Percentiles rank a stretch among this genome's conserved stretches.
Evolutionary conservation across 108 stramenopile genomes (phyloP).

Genomic region (Cyclotella choctawhatcheeana): DNA sequence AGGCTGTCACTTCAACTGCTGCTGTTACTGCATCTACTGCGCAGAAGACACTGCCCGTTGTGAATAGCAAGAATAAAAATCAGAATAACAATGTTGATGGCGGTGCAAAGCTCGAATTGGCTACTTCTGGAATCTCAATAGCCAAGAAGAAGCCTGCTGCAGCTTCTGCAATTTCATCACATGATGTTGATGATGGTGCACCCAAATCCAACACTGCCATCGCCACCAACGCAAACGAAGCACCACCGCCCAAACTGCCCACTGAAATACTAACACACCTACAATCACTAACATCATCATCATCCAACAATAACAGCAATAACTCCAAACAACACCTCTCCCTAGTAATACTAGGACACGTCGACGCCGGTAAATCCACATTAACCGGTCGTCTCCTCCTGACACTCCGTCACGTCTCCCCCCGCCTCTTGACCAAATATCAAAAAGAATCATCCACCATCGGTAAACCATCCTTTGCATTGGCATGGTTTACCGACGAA

Average conservation of each 20-base stretch:
- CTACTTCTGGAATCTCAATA: too few relatives aligned
- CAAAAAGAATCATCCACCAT: constrained; percentile 58
- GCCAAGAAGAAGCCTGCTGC: too few relatives aligned
- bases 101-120: neutral
- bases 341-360: constrained; percentile 57
- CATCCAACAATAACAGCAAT: too few relatives aligned
- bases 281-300: too few relatives aligned
- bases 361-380: constrained; percentile 88
- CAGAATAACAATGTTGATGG: neutral
- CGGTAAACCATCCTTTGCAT: constrained; percentile 79
- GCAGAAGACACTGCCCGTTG: constrained; percentile 16
- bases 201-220: too few relatives aligned
- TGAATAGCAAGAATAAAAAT: neutral
- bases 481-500: constrained; percentile 83
- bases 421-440: constrained; percentile 65
- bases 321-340: constrained; percentile 44
- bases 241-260: neutral
- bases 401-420: constrained; percentile 59
- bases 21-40: neutral
- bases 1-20: constrained; percentile 1
- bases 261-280: constrained; percentile 22
- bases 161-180: too few relatives aligned
- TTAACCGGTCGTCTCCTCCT: constrained; percentile 77
- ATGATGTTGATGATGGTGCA: too few relatives aligned
- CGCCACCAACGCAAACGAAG: constrained; percentile 1